Percentiles rank a stretch among this genome's conserved stretches.
Conservation (phyloP, 202 grass and related monocot genomes). For the Panicum hallii region DNA sequence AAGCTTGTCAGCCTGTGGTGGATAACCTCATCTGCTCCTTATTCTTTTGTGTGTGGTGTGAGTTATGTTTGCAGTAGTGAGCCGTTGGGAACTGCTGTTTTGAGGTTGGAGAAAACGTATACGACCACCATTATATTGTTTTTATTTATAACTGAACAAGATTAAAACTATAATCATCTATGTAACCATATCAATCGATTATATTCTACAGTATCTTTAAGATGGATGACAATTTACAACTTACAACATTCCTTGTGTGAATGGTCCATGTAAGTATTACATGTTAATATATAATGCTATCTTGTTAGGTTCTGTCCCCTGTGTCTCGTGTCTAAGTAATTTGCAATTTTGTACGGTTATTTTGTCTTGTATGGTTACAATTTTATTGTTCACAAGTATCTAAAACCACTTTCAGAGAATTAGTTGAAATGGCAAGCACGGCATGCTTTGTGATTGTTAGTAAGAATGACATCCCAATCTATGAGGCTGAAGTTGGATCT, state of each 20-base stretch:
- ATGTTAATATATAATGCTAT: conserved; percentile 10
- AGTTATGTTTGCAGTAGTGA: background rate
- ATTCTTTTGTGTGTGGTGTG: background rate
- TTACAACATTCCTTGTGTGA: background rate
- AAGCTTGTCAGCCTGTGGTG: background rate
- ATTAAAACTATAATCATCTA: background rate
- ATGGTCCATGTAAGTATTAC: background rate
- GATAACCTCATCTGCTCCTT: background rate
- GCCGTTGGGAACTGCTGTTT: background rate
- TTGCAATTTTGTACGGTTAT: background rate
- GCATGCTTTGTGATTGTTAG: conserved; percentile 77
- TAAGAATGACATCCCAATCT: conserved; percentile 86
- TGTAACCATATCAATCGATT: background rate
- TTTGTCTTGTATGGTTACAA: background rate
- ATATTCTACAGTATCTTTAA: background rate
- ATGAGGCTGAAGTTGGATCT: conserved; percentile 83
- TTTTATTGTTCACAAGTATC: background rate
- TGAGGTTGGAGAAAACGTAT: background rate
- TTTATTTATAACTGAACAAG: background rate
- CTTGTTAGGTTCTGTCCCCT: background rate
- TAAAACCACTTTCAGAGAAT: conserved; percentile 26
- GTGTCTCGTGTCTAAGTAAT: background rate
- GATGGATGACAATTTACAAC: background rate
- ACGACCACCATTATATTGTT: background rate
- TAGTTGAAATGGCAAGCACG: conserved; percentile 61